Evolutionary conservation across 305 asterid genomes (phyloP).

Genomic region (Galium porrigens): DNA sequence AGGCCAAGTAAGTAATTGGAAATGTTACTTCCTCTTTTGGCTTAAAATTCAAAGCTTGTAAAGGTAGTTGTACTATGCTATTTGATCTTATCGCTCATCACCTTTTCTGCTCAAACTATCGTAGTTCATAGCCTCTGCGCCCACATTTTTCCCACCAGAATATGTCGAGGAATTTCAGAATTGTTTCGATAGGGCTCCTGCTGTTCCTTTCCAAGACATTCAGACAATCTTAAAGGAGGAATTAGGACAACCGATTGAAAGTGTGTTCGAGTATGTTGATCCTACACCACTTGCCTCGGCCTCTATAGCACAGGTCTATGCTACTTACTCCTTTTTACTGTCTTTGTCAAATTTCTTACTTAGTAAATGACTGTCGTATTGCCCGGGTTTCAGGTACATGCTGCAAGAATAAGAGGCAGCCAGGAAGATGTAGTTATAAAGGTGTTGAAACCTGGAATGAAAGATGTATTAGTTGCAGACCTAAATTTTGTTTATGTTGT

Average conservation of each 20-base stretch:
- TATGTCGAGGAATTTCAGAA: constrained; percentile 89
- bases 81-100: constrained; percentile 10
- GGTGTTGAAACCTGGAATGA: constrained; percentile 92
- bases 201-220: constrained; percentile 69
- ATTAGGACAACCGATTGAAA: constrained; percentile 65
- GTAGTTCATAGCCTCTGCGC: constrained; percentile 95
- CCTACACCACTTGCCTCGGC: constrained; percentile 93
- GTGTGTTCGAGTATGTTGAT: constrained; percentile 71
- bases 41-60: not conserved
- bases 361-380: constrained; percentile 4
- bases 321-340: constrained; percentile 5
- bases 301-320: constrained; percentile 78
- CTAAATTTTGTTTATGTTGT: constrained; percentile 77
- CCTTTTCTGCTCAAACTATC: constrained; percentile 15
- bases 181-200: constrained; percentile 85
- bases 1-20: constrained; percentile 58
- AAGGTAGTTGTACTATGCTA: not conserved
- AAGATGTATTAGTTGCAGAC: constrained; percentile 85
- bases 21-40: constrained; percentile 8
- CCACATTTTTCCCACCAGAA: constrained; percentile 83
- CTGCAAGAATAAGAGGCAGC: constrained; percentile 69
- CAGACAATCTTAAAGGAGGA: constrained; percentile 62
- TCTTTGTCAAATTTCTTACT: constrained; percentile 2
- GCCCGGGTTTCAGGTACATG: constrained; percentile 59
- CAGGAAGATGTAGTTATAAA: constrained; percentile 87